A percentile compares a stretch with the other conserved stretches of the same genome.
These are phyloP conservation scores for Plasmodium vivax DNA, from an alignment of 169 alveolate genomes.

Conservation along the genomic window DNA sequence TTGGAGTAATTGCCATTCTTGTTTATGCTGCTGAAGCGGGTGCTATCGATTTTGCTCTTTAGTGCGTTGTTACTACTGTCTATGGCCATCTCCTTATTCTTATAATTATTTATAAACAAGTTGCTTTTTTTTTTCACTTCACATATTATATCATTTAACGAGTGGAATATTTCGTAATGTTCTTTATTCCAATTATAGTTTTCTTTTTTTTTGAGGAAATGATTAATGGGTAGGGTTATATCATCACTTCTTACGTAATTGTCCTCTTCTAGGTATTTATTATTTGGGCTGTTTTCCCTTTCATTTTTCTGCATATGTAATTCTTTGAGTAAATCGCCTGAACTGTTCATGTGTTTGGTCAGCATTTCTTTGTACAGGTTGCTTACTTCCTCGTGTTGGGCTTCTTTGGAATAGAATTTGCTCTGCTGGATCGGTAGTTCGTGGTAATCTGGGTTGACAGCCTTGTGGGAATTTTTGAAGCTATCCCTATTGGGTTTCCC, in stretches of 20 bases:
- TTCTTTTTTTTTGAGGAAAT: not conserved
- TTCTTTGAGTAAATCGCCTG: not conserved
- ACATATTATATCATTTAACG: conserved; percentile 4
- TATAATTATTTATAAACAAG: conserved; percentile 12
- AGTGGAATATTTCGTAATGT: conserved; percentile 1
- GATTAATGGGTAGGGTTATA: not conserved
- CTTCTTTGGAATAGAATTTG: not conserved
- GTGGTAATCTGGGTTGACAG: not conserved
- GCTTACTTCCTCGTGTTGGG: not conserved
- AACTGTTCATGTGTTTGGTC: conserved; percentile 4
- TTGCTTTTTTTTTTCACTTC: conserved; percentile 23
- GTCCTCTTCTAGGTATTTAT: not conserved
- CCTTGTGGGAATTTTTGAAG: not conserved
- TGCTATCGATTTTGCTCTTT: not conserved
- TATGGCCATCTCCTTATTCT: not conserved
- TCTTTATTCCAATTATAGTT: conserved; percentile 9
- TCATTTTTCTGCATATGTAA: not conserved
- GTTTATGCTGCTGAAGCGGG: not conserved
- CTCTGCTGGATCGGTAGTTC: not conserved
- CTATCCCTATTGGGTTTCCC: not conserved
- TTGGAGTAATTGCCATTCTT: not conserved
- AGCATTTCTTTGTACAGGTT: not conserved
- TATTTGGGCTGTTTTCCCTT: not conserved
- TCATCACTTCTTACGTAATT: not conserved
- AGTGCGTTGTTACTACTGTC: not conserved